Evolutionary conservation across 176 grass and related monocot species (phyloP).

Genomic region (Eleusine indica): DNA sequence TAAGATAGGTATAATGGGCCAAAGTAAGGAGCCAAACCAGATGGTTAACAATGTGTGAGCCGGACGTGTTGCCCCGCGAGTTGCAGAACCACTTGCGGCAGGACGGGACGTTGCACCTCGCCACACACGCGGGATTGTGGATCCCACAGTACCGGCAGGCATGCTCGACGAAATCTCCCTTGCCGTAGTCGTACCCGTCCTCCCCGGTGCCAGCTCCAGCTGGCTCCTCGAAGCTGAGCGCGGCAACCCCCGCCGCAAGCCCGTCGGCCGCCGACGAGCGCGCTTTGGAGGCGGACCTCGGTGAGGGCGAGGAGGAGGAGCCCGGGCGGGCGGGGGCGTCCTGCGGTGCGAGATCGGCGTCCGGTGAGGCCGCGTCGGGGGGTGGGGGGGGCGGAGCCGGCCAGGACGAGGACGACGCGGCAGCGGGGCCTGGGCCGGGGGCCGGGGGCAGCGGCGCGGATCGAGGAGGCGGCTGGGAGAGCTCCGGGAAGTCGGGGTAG

Average conservation of each 20-base stretch:
- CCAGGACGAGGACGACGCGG: constrained; percentile 41
- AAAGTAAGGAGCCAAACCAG: constrained; percentile 50
- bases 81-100: constrained; percentile 99
- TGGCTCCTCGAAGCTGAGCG: constrained; percentile 88
- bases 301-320: constrained; percentile 51
- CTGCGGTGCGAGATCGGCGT: constrained; percentile 42
- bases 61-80: constrained; percentile 94
- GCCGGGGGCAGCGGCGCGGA: constrained; percentile 49
- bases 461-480: constrained; percentile 79
- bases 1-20: background rate
- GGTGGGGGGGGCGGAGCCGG: constrained; percentile 40
- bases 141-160: constrained; percentile 95
- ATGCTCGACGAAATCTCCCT: constrained; percentile 90
- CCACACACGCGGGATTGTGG: constrained; percentile 91
- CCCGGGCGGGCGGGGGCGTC: constrained; percentile 39
- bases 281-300: constrained; percentile 62
- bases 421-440: constrained; percentile 24
- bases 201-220: constrained; percentile 25
- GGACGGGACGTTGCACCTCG: constrained; percentile 87
- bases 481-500: constrained; percentile 78
- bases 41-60: constrained; percentile 98
- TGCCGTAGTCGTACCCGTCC: constrained; percentile 88
- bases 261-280: constrained; percentile 51
- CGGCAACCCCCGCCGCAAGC: constrained; percentile 73
- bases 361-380: constrained; percentile 28